Conservation (phyloP, 257 asterid genomes). For the Nicotiana sylvestris region DNA sequence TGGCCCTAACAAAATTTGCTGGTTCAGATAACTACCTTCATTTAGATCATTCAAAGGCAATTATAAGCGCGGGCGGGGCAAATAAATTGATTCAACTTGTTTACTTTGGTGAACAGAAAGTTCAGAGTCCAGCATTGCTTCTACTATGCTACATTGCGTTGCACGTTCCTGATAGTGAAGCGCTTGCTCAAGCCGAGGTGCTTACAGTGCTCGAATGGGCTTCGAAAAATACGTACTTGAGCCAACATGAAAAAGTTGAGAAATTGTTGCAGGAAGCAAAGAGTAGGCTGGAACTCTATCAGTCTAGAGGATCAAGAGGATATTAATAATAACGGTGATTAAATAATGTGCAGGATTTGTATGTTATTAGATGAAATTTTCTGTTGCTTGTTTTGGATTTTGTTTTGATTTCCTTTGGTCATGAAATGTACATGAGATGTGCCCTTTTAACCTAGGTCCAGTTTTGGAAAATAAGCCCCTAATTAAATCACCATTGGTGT, state of each 20-base stretch:
- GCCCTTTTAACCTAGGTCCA: background rate
- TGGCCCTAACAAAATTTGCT: constrained; percentile 57
- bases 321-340: constrained; percentile 20
- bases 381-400: background rate
- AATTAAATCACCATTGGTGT: background rate
- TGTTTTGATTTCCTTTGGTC: background rate
- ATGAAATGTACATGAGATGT: constrained; percentile 7
- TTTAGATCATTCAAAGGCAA: constrained; percentile 62
- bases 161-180: constrained; percentile 72
- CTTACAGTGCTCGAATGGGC: constrained; percentile 69
- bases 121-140: constrained; percentile 48
- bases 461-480: background rate
- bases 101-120: constrained; percentile 57
- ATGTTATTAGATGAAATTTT: background rate
- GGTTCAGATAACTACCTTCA: constrained; percentile 50
- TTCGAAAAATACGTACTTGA: constrained; percentile 38
- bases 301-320: constrained; percentile 54
- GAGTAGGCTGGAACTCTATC: constrained; percentile 63
- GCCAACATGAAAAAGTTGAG: constrained; percentile 44
- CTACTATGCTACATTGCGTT: constrained; percentile 44
- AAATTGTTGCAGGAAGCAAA: constrained; percentile 47
- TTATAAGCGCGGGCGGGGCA: constrained; percentile 51
- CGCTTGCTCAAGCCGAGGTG: constrained; percentile 53
- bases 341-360: background rate
- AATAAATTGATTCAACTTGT: constrained; percentile 63